Evolutionary conservation across 2,329 filamentous ascomycete genomes (phyloP).

Genomic region (Penicillium hordei): DNA sequence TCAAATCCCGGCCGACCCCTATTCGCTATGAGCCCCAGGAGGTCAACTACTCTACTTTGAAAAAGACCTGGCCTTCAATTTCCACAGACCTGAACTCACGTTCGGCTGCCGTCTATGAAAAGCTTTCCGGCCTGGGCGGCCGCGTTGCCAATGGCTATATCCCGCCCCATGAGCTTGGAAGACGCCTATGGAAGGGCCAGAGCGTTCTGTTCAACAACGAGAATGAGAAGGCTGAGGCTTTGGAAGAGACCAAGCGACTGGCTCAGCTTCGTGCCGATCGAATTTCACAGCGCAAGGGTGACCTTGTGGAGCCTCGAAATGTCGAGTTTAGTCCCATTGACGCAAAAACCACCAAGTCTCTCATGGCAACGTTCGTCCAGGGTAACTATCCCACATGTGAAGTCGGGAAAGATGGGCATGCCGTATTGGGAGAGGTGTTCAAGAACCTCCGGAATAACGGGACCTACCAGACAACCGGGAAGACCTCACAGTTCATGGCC

Average conservation of each 20-base stretch:
- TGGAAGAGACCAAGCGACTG: constrained; percentile 38
- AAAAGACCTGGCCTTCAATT: constrained; percentile 42
- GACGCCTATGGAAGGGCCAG: constrained; percentile 39
- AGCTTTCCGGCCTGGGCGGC: constrained; percentile 37
- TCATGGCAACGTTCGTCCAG: constrained; percentile 35
- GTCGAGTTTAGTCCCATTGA: constrained; percentile 30
- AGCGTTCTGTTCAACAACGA: constrained; percentile 40
- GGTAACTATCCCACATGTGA: constrained; percentile 35
- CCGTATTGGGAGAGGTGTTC: constrained; percentile 34
- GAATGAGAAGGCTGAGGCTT: constrained; percentile 37
- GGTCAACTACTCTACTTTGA: constrained; percentile 33
- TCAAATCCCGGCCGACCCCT: constrained; percentile 32
- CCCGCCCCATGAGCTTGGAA: constrained; percentile 38
- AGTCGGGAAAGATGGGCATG: constrained; percentile 20
- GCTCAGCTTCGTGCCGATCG: constrained; percentile 35
- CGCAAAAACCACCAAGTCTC: constrained; percentile 26
- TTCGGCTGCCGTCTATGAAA: constrained; percentile 35
- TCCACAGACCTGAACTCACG: constrained; percentile 32
- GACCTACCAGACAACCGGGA: constrained; percentile 40
- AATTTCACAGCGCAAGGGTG: constrained; percentile 39
- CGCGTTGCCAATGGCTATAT: constrained; percentile 38
- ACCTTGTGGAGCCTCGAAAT: constrained; percentile 37
- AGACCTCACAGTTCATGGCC: constrained; percentile 38
- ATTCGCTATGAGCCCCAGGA: constrained; percentile 38
- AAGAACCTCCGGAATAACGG: constrained; percentile 43